Evolutionary conservation across 2,329 filamentous ascomycete species (phyloP).

Genomic region (Bipolaris sorokiniana): DNA sequence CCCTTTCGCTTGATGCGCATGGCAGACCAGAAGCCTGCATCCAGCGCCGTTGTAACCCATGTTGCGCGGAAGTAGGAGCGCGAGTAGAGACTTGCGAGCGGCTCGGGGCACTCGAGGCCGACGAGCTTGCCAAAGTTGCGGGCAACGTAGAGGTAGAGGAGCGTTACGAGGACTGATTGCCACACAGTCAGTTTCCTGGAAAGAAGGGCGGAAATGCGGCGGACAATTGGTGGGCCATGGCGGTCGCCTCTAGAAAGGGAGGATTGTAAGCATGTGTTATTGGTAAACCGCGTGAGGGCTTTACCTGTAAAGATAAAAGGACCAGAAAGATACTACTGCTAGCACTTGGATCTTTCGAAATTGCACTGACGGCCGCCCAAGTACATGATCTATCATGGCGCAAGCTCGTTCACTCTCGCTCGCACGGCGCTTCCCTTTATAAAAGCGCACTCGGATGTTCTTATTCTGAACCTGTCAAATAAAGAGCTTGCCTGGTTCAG

Average conservation of each 20-base stretch:
- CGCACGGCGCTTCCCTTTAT: neutral
- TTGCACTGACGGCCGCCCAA: constrained; percentile 87
- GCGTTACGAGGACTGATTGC: constrained; percentile 85
- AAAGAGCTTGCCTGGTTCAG: neutral
- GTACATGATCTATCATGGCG: constrained; percentile 73
- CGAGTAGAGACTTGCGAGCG: constrained; percentile 91
- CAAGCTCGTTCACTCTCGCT: neutral
- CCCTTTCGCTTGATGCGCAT: constrained; percentile 87
- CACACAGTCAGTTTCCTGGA: constrained; percentile 78
- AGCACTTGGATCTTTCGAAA: constrained; percentile 93
- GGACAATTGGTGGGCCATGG: constrained; percentile 82
- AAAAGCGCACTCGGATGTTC: constrained; percentile 1
- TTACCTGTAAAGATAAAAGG: constrained; percentile 78
- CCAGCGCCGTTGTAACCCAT: constrained; percentile 92
- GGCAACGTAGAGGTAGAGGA: constrained; percentile 88
- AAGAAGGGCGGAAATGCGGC: constrained; percentile 72
- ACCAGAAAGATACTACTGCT: constrained; percentile 90
- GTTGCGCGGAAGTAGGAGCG: constrained; percentile 93
- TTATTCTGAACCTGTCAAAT: constrained; percentile 4
- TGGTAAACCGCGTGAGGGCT: constrained; percentile 22
- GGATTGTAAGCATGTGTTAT: constrained; percentile 20
- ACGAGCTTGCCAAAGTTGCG: constrained; percentile 94
- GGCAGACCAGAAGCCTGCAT: constrained; percentile 97
- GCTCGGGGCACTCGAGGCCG: constrained; percentile 89
- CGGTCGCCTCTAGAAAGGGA: constrained; percentile 69